These are phyloP conservation scores for Gossypium sturtianum DNA, from an alignment of 345 rosid species.

Conservation along the genomic window DNA sequence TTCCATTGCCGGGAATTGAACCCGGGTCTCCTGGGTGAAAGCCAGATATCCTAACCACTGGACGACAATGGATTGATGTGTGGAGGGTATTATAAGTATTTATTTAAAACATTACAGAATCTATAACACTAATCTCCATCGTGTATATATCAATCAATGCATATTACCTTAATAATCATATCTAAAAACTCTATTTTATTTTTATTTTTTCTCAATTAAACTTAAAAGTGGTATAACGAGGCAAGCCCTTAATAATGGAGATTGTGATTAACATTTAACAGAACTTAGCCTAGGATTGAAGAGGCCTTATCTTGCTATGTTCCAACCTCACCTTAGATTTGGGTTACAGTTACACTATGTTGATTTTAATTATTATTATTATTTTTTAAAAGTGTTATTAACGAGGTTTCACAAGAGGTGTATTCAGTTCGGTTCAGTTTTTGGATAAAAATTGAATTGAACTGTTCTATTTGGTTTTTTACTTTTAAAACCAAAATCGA, in stretches of 20 bases:
- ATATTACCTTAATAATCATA: too few species aligned
- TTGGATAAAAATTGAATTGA: too few species aligned
- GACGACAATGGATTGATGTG: background rate
- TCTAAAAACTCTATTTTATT: too few species aligned
- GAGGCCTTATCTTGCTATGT: background rate
- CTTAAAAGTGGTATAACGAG: background rate
- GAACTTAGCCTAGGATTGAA: too few species aligned
- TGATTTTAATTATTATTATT: background rate
- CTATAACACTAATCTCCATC: too few species aligned
- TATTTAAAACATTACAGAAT: too few species aligned
- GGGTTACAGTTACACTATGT: background rate
- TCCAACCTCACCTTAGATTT: background rate
- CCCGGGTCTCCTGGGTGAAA: background rate
- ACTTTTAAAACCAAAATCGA: too few species aligned
- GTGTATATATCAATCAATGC: too few species aligned
- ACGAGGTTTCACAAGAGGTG: fast-evolving
- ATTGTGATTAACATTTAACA: background rate
- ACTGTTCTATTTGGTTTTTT: fast-evolving
- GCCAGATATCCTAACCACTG: background rate
- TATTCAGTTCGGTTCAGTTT: too few species aligned
- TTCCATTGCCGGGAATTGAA: background rate
- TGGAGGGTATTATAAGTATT: fast-evolving
- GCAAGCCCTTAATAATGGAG: background rate
- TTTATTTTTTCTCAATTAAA: too few species aligned
- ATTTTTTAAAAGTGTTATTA: too few species aligned